Conservation (phyloP, 768 basidiomycete species). For the Mycena rosella region DNA sequence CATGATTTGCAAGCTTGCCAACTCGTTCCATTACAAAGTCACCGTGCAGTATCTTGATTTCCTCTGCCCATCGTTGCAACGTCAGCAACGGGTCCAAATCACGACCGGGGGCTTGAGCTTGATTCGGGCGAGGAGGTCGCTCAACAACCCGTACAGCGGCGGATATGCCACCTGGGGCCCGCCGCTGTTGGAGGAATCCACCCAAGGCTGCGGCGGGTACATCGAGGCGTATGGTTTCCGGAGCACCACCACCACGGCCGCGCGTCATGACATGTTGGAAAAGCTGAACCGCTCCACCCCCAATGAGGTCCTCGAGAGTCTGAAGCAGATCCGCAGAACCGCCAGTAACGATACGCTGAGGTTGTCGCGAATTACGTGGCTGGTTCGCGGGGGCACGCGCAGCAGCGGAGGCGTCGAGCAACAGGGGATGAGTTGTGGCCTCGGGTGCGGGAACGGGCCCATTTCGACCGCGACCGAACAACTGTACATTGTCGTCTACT, state of each 20-base stretch:
- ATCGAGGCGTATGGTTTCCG: conserved; percentile 83
- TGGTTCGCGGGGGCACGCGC: conserved; percentile 59
- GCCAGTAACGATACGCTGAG: conserved; percentile 67
- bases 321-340: conserved; percentile 73
- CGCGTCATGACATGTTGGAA: conserved; percentile 86
- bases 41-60: conserved; percentile 84
- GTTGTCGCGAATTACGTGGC: conserved; percentile 64
- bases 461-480: conserved; percentile 75
- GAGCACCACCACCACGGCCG: conserved; percentile 62
- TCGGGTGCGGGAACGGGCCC: conserved; percentile 68
- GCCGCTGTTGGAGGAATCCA: conserved; percentile 61
- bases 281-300: conserved; percentile 84
- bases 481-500: conserved; percentile 68
- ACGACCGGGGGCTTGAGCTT: conserved; percentile 60
- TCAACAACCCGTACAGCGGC: conserved; percentile 73
- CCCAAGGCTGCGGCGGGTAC: conserved; percentile 75
- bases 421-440: conserved; percentile 84
- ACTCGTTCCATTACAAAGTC: conserved; percentile 78
- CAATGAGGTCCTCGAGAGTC: conserved; percentile 86
- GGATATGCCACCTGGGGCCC: conserved; percentile 60
- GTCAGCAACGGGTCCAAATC: conserved; percentile 87
- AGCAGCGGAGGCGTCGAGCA: conserved; percentile 70
- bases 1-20: conserved; percentile 76
- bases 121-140: conserved; percentile 56
- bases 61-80: conserved; percentile 90